Base-by-base conservation (phyloP, 495 filamentous ascomycete species). In the Xylaria grammica region DNA sequence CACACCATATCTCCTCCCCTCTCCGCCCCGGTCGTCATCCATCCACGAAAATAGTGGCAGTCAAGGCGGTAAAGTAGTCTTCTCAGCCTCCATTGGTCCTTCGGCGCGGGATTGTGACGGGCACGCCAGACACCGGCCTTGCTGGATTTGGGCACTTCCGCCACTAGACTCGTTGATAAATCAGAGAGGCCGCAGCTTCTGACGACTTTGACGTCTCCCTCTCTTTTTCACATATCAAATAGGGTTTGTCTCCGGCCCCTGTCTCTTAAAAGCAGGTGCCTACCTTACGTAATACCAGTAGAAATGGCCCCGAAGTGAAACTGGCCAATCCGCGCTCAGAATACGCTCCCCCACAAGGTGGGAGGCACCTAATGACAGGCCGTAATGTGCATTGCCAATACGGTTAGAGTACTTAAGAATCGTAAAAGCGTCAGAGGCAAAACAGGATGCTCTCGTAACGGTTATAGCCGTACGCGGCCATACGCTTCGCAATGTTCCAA, bases 231-330 rank as follows among this genome's bases (percentile, higher is more conserved):
- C 5, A 13, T 49, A 30, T 63, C 60, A 48, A 63, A 63, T 63
- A 63, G 50, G 60, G 52, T 46, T 63, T 50, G 50, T 45, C 60
- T 53, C 40, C 60, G 50, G 38, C 36, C 60, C 54, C 50, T 34
- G 6, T 42, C 13, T 42, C 7, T 42, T 42, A 6, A 17, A n/a
- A n/a, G n/a, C n/a, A n/a, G n/a, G n/a, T n/a, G n/a, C n/a, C n/a
- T n/a, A n/a, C n/a, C n/a, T n/a, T n/a, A n/a, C n/a, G n/a, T n/a
- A n/a, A n/a, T n/a, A n/a, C n/a, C n/a, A n/a, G n/a, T n/a, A n/a
- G n/a, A n/a, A n/a, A n/a, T n/a, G n/a, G n/a, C n/a, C n/a, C n/a
- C n/a, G n/a, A n/a, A n/a, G n/a, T n/a, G n/a, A n/a, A n/a, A n/a
- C n/a, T n/a, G n/a, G n/a, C n/a, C n/a, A n/a, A n/a, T n/a, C n/a